These are phyloP conservation scores for Magnusiomyces sp. DNA, from an alignment of 1,139 yeast genomes.

Conservation along the genomic window DNA sequence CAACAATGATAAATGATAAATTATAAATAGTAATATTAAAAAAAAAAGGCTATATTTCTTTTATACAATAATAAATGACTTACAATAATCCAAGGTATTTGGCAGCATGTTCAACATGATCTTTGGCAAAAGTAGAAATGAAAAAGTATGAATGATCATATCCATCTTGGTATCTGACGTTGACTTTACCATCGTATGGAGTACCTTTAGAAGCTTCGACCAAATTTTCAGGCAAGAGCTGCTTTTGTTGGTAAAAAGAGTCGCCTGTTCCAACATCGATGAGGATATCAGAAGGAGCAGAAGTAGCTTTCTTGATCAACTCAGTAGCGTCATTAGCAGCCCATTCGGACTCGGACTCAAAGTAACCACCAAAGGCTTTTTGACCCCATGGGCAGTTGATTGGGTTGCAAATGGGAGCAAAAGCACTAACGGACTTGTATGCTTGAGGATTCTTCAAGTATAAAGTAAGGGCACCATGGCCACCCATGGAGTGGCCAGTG, in stretches of 20 bases:
- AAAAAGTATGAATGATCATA: slow-evolving; percentile 90
- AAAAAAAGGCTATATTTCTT: no score
- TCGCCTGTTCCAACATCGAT: slow-evolving; percentile 81
- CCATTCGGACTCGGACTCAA: slow-evolving; percentile 54
- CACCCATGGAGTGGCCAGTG: slow-evolving; percentile 98
- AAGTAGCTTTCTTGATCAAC: slow-evolving; percentile 48
- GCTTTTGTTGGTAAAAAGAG: slow-evolving; percentile 56
- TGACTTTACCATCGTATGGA: slow-evolving; percentile 56
- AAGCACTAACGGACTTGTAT: slow-evolving; percentile 80
- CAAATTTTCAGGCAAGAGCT: slow-evolving; percentile 71
- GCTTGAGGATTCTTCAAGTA: slow-evolving; percentile 64
- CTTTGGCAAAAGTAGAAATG: slow-evolving; percentile 69
- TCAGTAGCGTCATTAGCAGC: slow-evolving; percentile 70
- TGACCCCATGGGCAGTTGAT: slow-evolving; percentile 73
- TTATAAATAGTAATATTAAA: no score
- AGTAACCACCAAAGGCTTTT: slow-evolving; percentile 71
- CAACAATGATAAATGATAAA: no score
- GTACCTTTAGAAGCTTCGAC: slow-evolving; percentile 52
- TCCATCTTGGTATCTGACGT: slow-evolving; percentile 62
- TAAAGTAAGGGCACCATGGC: slow-evolving; percentile 82
- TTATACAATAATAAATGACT: no score
- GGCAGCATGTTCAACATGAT: slow-evolving; percentile 84
- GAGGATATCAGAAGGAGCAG: slow-evolving; percentile 54
- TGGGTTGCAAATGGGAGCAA: slow-evolving; percentile 86
- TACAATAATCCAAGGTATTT: slow-evolving; percentile 56